Evolutionary conservation across 208 protist species (phyloP).

Genomic region (Trypanosoma conorhini): DNA sequence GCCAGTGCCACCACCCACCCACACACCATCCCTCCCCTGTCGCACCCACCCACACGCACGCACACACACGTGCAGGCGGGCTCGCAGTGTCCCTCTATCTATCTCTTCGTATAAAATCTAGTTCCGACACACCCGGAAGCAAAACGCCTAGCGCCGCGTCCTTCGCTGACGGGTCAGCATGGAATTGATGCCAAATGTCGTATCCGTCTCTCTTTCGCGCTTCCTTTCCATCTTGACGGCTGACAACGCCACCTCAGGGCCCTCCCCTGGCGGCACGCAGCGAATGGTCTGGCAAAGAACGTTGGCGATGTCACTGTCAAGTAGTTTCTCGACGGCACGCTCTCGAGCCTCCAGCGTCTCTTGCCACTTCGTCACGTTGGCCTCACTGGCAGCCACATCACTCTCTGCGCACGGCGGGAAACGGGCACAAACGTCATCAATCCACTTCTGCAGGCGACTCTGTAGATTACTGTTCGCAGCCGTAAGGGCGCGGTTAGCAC

Average conservation of each 20-base stretch:
- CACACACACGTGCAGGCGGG: not conserved
- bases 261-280: not conserved
- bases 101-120: not conserved
- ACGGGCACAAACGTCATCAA: constrained; percentile 41
- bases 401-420: constrained; percentile 13
- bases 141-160: constrained; percentile 1
- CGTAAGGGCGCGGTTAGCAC: constrained; percentile 27
- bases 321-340: constrained; percentile 20
- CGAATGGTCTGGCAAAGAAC: constrained; percentile 8
- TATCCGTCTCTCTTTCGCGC: constrained; percentile 46
- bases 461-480: constrained; percentile 7
- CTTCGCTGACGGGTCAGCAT: constrained; percentile 41
- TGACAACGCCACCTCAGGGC: not conserved
- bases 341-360: constrained; percentile 28
- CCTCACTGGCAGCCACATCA: not conserved
- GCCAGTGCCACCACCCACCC: not conserved
- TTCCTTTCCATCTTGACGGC: constrained; percentile 33
- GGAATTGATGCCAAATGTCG: constrained; percentile 54
- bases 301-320: constrained; percentile 8
- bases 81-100: not conserved
- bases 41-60: not conserved
- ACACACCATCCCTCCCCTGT: no score
- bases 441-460: constrained; percentile 44
- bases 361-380: constrained; percentile 21
- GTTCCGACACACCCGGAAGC: not conserved